These are phyloP conservation scores for Arthrinium phaeospermum DNA, from an alignment of 2,329 filamentous ascomycete genomes.

Conservation along the genomic window DNA sequence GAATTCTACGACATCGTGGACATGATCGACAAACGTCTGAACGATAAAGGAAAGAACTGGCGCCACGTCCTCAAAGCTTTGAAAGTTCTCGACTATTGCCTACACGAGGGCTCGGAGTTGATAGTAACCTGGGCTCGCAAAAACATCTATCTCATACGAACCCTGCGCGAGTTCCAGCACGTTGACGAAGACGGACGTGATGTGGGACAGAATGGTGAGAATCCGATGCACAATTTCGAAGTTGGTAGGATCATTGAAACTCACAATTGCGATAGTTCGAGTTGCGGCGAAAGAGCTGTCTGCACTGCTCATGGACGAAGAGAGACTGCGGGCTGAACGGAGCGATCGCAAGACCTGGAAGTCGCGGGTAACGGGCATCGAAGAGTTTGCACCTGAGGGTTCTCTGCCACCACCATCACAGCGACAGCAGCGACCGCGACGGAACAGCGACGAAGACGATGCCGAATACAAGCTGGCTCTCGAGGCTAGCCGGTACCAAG, in stretches of 20 bases:
- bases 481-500: constrained; percentile 93
- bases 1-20: constrained; percentile 99
- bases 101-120: constrained; percentile 95
- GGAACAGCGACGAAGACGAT: constrained; percentile 74
- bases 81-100: constrained; percentile 96
- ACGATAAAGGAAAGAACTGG: constrained; percentile 99
- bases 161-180: constrained; percentile 94
- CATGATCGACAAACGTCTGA: constrained; percentile 97
- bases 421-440: constrained; percentile 50
- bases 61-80: constrained; percentile 96
- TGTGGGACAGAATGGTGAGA: constrained; percentile 90
- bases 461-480: constrained; percentile 88
- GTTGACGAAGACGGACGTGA: constrained; percentile 94
- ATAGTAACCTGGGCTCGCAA: constrained; percentile 98
- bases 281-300: constrained; percentile 96
- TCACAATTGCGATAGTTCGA: constrained; percentile 66
- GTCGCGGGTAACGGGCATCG: constrained; percentile 90
- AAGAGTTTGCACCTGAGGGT: constrained; percentile 70
- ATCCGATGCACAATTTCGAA: background rate
- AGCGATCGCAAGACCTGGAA: constrained; percentile 96
- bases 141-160: constrained; percentile 99
- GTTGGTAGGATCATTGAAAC: background rate
- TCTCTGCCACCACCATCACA: constrained; percentile 45
- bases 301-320: constrained; percentile 89
- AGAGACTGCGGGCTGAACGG: constrained; percentile 86